Evolutionary conservation across 2,329 filamentous ascomycete species (phyloP), one percentile per base, ranked within the genome.

Genomic region (Colletotrichum falcatum): DNA sequence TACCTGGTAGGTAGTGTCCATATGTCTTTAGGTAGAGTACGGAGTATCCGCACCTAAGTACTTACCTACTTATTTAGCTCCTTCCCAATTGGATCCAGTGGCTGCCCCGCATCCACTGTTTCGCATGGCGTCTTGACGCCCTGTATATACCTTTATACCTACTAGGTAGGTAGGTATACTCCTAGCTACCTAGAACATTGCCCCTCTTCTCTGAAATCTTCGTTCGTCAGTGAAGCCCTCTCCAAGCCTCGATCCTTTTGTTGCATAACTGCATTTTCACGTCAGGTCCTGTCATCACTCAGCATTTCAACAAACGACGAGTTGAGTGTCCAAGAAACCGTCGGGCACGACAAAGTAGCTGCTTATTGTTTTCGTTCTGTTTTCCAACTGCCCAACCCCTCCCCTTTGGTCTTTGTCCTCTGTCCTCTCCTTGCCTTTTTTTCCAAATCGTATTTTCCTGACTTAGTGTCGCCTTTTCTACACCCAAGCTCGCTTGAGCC

Each of bases 201-300:
- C 53, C 30, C 20, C 33, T n/a, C 51, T 54, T 55, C 33, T 35
- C 53, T 54, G 53, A 2, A 55, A 5, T 30, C 48, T 26, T 7
- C 26, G 26, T 30, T 51, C 26, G 48, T 51, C 46, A 26, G 23
- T 49, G 23, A 49, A 26, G 46, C 30, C 20, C 5, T 35, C 20
- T 12, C 30, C 4, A 23, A 16, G 2, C 30, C 28, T 55, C 12
- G n/a, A 7, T 55, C 33, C 53, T 35, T 35, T 55, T 35, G 53
- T 55, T 55, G 53, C 53, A 55, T 55, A 55, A 8, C 33, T 37
- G 33, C 26, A 28, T 28, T 51, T 51, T 51, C 48, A 30, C 26
- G 2, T 18, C 28, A n/a, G 30, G 33, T n/a, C 18, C 49, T 33
- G 20, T 9, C 53, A 16, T 37, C 20, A 30, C 30, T n/a, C 28